Evolutionary conservation across 495 filamentous ascomycete species (phyloP).

Genomic region (Margaritispora aquatica): DNA sequence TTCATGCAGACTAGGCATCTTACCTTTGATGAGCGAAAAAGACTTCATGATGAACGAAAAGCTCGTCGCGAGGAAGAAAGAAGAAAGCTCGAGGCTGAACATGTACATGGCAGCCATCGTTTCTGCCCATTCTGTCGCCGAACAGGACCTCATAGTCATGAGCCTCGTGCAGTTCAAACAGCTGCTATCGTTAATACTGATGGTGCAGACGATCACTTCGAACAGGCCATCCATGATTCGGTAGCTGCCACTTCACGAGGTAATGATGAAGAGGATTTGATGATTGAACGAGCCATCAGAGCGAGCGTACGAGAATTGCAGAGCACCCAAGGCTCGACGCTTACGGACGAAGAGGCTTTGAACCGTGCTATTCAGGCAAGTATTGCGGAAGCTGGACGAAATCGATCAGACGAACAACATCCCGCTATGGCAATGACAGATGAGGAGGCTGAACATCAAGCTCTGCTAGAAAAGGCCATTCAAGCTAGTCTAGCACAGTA

Average conservation of each 20-base stretch:
- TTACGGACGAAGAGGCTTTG: conserved; percentile 30
- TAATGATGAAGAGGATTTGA: conserved; percentile 56
- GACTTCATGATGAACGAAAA: conserved; percentile 40
- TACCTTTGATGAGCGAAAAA: conserved; percentile 39
- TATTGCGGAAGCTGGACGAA: conserved; percentile 15
- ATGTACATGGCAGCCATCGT: conserved; percentile 4
- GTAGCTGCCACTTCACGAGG: conserved; percentile 63
- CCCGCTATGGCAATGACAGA: neutral
- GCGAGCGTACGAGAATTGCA: conserved; percentile 59
- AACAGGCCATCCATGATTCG: conserved; percentile 60
- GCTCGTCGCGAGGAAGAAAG: conserved; percentile 24
- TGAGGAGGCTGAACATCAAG: conserved; percentile 44
- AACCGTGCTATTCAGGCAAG: conserved; percentile 25
- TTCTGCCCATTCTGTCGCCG: conserved; percentile 22
- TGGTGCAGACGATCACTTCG: conserved; percentile 48
- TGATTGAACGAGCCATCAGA: conserved; percentile 62
- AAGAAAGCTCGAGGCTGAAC: conserved; percentile 11
- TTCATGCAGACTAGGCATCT: conserved; percentile 36
- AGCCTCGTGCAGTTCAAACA: conserved; percentile 8
- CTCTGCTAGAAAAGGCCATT: conserved; percentile 53
- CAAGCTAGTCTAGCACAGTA: conserved; percentile 46
- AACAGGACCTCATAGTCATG: conserved; percentile 11
- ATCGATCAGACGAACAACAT: neutral
- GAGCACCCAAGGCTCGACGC: conserved; percentile 10
- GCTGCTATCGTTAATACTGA: conserved; percentile 6